A percentile compares a stretch with the other conserved stretches of the same genome.
phyloP scores from a whole-genome alignment of 2,329 filamentous ascomycete species.

The Didymella exigua region DNA sequence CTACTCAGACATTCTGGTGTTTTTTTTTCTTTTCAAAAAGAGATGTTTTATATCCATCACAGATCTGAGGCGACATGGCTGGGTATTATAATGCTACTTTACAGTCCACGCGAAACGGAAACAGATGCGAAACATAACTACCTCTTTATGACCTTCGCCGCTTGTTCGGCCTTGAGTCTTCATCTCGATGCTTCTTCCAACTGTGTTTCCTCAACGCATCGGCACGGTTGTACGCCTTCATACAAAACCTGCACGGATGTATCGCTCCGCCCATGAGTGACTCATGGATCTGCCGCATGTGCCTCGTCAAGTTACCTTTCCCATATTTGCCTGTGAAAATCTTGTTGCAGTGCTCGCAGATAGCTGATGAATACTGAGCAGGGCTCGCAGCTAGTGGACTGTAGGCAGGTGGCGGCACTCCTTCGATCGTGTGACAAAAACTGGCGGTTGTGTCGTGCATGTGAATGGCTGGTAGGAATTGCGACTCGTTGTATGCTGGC shows the following conservation, averaged over 20 bases:
- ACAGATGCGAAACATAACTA: neutral
- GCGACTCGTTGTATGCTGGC: neutral
- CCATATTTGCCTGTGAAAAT: slow-evolving; percentile 10
- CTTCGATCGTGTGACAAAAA: neutral
- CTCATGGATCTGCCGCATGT: slow-evolving; percentile 5
- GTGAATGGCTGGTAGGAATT: neutral
- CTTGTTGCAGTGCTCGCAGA: slow-evolving; percentile 1
- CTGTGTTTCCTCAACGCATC: slow-evolving; percentile 19
- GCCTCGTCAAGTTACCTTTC: slow-evolving; percentile 3
- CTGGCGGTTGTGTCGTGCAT: neutral
- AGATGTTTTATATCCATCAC: too few species aligned
- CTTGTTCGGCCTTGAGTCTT: slow-evolving; percentile 9
- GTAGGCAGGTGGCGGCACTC: neutral
- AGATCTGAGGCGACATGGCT: neutral
- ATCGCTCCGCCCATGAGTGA: neutral
- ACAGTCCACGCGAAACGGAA: neutral
- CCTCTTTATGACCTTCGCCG: neutral
- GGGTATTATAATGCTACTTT: neutral
- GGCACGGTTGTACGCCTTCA: slow-evolving; percentile 14
- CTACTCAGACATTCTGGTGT: too few species aligned
- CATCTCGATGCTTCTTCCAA: slow-evolving; percentile 14
- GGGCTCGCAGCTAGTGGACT: neutral
- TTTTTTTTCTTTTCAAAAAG: neutral
- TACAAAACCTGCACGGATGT: slow-evolving; percentile 4
- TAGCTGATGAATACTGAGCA: neutral